phyloP scores from a whole-genome alignment of 108 stramenopile species.

The Epithemia pelagica region DNA sequence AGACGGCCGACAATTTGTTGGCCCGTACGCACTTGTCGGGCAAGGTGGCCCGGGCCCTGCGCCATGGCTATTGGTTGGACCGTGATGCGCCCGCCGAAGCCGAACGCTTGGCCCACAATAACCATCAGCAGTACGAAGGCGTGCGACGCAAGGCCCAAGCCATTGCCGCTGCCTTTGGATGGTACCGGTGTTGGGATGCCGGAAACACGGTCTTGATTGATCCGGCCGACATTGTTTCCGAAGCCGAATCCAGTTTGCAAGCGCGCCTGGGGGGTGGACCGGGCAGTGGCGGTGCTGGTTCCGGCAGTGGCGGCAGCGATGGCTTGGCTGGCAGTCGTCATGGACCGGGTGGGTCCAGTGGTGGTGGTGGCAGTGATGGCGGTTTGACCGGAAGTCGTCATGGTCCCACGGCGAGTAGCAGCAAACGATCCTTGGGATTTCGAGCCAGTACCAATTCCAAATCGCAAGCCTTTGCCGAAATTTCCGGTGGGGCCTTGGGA shows the following conservation, averaged over 20 bases:
- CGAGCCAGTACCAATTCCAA: slow-evolving; percentile 39
- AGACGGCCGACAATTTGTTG: slow-evolving; percentile 79
- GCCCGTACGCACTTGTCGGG: slow-evolving; percentile 64
- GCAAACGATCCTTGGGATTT: slow-evolving; percentile 53
- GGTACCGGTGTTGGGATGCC: slow-evolving; percentile 89
- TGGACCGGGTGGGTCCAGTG: slow-evolving; percentile 15
- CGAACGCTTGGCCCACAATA: slow-evolving; percentile 41
- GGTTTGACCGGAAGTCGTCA: slow-evolving; percentile 33
- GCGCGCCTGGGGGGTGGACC: slow-evolving; percentile 1
- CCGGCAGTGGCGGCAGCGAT: slow-evolving; percentile 29
- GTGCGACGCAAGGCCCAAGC: slow-evolving; percentile 78
- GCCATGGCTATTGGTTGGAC: slow-evolving; percentile 82
- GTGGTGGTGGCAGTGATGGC: neutral
- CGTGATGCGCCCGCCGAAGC: slow-evolving; percentile 74
- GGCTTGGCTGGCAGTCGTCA: slow-evolving; percentile 61
- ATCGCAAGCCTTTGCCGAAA: slow-evolving; percentile 4
- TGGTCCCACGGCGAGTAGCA: slow-evolving; percentile 29
- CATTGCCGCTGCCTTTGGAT: slow-evolving; percentile 82
- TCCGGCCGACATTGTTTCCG: slow-evolving; percentile 35
- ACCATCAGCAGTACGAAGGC: slow-evolving; percentile 30
- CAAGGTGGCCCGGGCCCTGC: slow-evolving; percentile 62
- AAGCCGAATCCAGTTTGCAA: slow-evolving; percentile 21
- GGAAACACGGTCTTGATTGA: slow-evolving; percentile 45
- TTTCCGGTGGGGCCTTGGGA: slow-evolving; percentile 2
- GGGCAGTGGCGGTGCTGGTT: slow-evolving; percentile 20